Percentiles rank a stretch among this genome's conserved stretches.
Evolutionary conservation across 352 stramenopile species (phyloP).

Genomic region (Phytophthora meadii): DNA sequence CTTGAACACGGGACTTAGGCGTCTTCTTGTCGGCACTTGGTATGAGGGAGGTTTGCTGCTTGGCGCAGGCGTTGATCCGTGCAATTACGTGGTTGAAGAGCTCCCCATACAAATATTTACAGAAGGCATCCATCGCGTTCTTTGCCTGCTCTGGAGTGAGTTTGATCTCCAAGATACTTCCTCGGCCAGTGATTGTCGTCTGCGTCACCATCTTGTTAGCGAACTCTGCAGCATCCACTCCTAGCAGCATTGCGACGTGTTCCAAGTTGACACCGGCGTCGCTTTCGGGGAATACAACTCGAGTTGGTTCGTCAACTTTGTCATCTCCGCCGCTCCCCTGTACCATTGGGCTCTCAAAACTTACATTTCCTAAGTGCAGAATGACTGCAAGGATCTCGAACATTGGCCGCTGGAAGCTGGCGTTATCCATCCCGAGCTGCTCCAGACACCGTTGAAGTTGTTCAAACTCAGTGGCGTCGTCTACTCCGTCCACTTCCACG

Average conservation of each 20-base stretch:
- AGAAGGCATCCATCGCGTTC: constrained; percentile 85
- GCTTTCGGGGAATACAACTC: constrained; percentile 61
- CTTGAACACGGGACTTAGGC: constrained; percentile 25
- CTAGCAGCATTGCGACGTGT: constrained; percentile 65
- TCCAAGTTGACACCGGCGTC: constrained; percentile 60
- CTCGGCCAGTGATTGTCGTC: constrained; percentile 79
- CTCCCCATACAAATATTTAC: constrained; percentile 86
- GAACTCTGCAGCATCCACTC: constrained; percentile 64
- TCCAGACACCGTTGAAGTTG: constrained; percentile 69
- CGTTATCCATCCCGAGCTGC: constrained; percentile 74
- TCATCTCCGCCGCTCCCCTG: constrained; percentile 17
- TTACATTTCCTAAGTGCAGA: constrained; percentile 75
- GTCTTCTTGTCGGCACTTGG: constrained; percentile 21
- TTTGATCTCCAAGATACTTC: constrained; percentile 80
- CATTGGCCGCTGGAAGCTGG: constrained; percentile 68
- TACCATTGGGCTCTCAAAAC: constrained; percentile 46
- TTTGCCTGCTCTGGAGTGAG: constrained; percentile 77
- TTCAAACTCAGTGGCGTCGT: constrained; percentile 77
- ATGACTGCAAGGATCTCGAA: constrained; percentile 78
- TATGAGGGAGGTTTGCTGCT: constrained; percentile 54
- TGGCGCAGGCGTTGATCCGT: constrained; percentile 80
- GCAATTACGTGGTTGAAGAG: constrained; percentile 79
- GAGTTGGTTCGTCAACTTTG: constrained; percentile 43
- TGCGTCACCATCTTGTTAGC: constrained; percentile 86
- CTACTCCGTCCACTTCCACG: constrained; percentile 75